Base-by-base conservation (phyloP, 176 grass and related monocot genomes). In the Juncus inflexus region DNA sequence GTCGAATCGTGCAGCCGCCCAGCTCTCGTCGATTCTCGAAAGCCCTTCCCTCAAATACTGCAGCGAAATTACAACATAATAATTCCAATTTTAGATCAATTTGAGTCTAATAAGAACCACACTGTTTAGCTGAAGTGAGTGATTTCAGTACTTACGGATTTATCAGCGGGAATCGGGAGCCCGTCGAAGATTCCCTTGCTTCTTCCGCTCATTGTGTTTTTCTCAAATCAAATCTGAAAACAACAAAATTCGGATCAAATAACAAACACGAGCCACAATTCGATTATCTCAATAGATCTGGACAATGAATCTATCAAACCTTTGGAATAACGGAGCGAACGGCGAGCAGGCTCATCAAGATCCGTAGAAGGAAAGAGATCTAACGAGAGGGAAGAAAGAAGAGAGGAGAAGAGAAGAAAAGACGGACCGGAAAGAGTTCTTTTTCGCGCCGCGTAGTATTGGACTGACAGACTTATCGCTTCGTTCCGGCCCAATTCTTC, bases 11-110 rank as follows among this genome's bases (percentile, higher is more conserved):
- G 88, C 77, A 37, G 88, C 80, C 13, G 88, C 80, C 94, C 94
- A 99, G 14, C 85, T 80, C 64, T 92, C 88, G 64, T 99, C 88
- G 73, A 92, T 88, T 73, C 88, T 79, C 74, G 61, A 84, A 39
- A 97, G 78, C 13, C 94, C 85, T 89, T 89, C 88, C 73, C 77
- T 89, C 43, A 97, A 75, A 66, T 91, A 97, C 85, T 97, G 79
- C 60, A 52, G 43, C 28, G 12, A 69, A 35, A 55, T 38, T 12
- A 4, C 36, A 37, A 14, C n/a, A 42, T 12, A 42, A 58, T 36
- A 11, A 16, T 3, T 13, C 15, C 35, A 59, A 58, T 45, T 60
- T 72, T 15, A 71, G 37, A 16, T 52, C 28, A 9, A 55, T 28
- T 40, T 39, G 13, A 71, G 50, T 40, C 10, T 28, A 28, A 47